Evolutionary conservation across 1,284 basidiomycete species (phyloP), one percentile per base, ranked within the genome.

Genomic region (Pterula multifida): DNA sequence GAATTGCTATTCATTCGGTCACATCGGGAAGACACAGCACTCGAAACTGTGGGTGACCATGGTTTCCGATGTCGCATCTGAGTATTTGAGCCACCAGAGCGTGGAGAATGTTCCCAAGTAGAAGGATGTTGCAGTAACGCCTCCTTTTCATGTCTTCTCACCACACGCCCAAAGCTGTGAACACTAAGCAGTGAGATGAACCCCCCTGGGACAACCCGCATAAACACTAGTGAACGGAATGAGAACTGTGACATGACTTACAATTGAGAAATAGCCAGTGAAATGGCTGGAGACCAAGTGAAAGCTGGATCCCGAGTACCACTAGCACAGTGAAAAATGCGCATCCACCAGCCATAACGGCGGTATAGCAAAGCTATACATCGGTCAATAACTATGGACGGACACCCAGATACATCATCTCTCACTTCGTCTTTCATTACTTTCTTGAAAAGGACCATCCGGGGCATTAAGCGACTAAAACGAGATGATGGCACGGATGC

Each of bases 341-440:
- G 45, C 70, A 76, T 6, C 69, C 67, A 2, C 67, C 67, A 3
- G 77, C 72, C 32, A 80, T 73, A 53, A 75, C 66, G 1, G 76
- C 71, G 1, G 78, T 79, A 55, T 80, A 80, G 35, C 73, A 66
- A 23, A 83, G 57, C 79, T 80, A 42, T 28, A 9, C 39, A 19
- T n/a, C 39, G 21, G 39, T 42, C 39, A 52, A 32, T n/a, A 22
- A 52, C 25, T 28, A 2, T 32, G 9, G 22, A 6, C 23, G 39
- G 22, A 46, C 36, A 32, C 36, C 21, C 23, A 56, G 12, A 50
- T 26, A 46, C 13, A 11, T 25, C 45, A 17, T 24, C 9, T 45
- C 68, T 26, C 56, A 81, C 81, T 71, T 83, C 81, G 59, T 83
- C 75, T 56, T 71, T 73, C 64, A 84, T 72, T 19, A 73, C 76